These are phyloP conservation scores for Priceomyces melissophilus DNA, from an alignment of 805 yeast genomes.

Conservation along the genomic window DNA sequence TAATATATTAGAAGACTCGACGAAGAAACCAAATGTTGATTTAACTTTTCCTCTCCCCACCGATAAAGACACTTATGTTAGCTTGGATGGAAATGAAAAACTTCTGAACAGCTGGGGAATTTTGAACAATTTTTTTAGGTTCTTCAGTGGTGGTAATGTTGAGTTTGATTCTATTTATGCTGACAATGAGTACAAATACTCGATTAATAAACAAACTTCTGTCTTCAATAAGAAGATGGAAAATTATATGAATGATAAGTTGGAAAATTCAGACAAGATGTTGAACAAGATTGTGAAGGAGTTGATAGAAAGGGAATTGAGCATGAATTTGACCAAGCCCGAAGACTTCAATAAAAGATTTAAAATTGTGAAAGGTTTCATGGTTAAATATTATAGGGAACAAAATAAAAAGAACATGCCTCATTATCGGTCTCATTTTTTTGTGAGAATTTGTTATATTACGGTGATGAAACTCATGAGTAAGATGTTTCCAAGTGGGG, in stretches of 20 bases:
- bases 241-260: conserved; percentile 29
- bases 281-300: conserved; percentile 34
- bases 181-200: conserved; percentile 30
- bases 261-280: conserved; percentile 28
- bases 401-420: conserved; percentile 39
- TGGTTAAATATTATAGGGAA: conserved; percentile 33
- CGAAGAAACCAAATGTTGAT: conserved; percentile 26
- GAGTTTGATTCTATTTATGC: conserved; percentile 29
- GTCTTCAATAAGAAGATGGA: conserved; percentile 25
- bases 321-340: conserved; percentile 34
- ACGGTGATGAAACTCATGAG: conserved; percentile 32
- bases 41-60: conserved; percentile 39
- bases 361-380: conserved; percentile 34
- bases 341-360: conserved; percentile 30
- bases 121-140: conserved; percentile 29
- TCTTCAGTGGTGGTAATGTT: conserved; percentile 19
- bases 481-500: conserved; percentile 42
- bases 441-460: conserved; percentile 33
- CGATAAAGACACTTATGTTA: conserved; percentile 28
- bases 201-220: conserved; percentile 29
- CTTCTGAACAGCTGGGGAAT: conserved; percentile 21
- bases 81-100: conserved; percentile 27
- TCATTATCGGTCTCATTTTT: conserved; percentile 19
- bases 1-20: conserved; percentile 35
- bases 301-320: conserved; percentile 35